Evolutionary conservation across 441 rosid species (phyloP), one percentile per base, ranked within the genome.

Genomic region (Monsonia emarginata): DNA sequence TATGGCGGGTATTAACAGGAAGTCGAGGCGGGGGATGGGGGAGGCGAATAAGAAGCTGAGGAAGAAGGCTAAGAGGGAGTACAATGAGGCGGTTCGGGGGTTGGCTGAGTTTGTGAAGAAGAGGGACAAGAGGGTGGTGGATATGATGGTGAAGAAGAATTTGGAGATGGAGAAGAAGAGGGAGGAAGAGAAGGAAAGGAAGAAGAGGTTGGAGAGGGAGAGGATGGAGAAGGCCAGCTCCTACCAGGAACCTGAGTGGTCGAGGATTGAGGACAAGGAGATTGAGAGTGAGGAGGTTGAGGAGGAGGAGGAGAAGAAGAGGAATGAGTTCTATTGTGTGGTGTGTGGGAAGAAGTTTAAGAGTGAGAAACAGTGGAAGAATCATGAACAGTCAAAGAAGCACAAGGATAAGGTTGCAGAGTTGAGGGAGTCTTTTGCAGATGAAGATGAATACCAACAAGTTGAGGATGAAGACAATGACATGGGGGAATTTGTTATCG

Each of bases 301-400:
- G 34, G 88, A 74, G 63, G 83, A 61, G 6, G 82, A 66, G 60
- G 76, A 36, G 1, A 74, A 65, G 66, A 73, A 52, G 79, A 83
- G 68, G 63, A 77, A 72, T 58, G 80, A 89, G 72, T 80, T 95
- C 0, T 91, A 91, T 69, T 95, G 99, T 50, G 86, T 91, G 65
- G 90, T 75, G 1, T 95, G 99, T 68, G 79, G 96, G 54, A 95
- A 95, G 79, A 95, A 89, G 76, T 91, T 95, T 32, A 91, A 89
- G 80, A 89, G 97, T 68, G 89, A 95, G 76, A 89, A 91, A 81
- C 97, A 95, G 69, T 95, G 97, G 97, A 84, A 84, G 80, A 95
- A 91, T 81, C 97, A 95, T 6, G 97, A 95, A 79, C 97, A 89
- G 85, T 95, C 97, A 0, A 89, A 89, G 86, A 95, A 95, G 87